phyloP scores from a whole-genome alignment of 2,329 filamentous ascomycete species.

The Byssoonygena ceratinophila region DNA sequence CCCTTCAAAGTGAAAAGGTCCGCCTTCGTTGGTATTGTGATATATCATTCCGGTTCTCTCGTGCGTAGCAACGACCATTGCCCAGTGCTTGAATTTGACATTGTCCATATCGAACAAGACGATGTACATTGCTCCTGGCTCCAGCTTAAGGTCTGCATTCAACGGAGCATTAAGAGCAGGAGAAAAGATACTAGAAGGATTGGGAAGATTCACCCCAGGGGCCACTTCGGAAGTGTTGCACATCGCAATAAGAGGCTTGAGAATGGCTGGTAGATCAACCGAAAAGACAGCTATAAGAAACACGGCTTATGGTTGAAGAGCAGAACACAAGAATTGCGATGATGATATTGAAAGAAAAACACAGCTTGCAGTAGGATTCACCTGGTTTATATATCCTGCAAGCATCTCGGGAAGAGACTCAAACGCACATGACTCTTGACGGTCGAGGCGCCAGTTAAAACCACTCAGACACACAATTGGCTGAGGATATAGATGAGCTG shows the following conservation, averaged over 20 bases:
- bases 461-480: too few species aligned
- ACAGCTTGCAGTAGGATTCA: too few species aligned
- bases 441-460: too few species aligned
- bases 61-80: slow-evolving; percentile 7
- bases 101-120: background rate
- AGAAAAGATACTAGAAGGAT: background rate
- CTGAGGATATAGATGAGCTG: too few species aligned
- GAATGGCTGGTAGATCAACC: too few species aligned
- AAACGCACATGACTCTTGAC: too few species aligned
- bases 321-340: too few species aligned
- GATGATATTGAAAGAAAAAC: too few species aligned
- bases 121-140: slow-evolving; percentile 9
- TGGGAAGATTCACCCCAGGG: background rate
- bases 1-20: background rate
- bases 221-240: background rate
- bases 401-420: too few species aligned
- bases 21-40: slow-evolving; percentile 10
- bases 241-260: background rate
- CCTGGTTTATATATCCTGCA: too few species aligned
- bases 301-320: too few species aligned
- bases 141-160: slow-evolving; percentile 14
- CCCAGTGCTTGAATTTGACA: slow-evolving; percentile 2
- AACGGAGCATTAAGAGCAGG: background rate
- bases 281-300: too few species aligned
- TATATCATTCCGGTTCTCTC: slow-evolving; percentile 11